Base-by-base conservation (phyloP, 768 basidiomycete genomes). In the Pleurotus cornucopiae region DNA sequence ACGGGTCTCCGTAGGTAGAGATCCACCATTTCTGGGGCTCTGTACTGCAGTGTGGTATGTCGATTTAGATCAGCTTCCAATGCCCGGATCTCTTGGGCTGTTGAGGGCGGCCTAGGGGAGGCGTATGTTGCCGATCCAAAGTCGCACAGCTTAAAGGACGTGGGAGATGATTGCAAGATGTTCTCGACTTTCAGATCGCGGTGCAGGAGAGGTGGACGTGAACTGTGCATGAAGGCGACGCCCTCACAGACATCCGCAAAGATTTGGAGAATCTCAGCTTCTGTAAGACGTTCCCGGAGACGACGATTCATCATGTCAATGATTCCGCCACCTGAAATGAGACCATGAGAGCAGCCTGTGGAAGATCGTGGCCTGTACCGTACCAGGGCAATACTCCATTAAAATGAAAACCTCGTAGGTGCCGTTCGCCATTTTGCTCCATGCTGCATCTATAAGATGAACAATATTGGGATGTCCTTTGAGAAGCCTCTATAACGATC, bases 301-400 rank as follows among this genome's bases (percentile, higher is more conserved):
- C 97, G 84, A 62, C 94, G 85, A 71, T 99, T 99, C 91, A 99
- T 94, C 88, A 98, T 94, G 74, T 99, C 97, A 71, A 99, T 98
- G 61, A 99, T 98, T 37, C 97, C 97, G 39, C 97, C 97, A 47
- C 94, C 94, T 93, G 61, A 12, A 34, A 34, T 34, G 30, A 53
- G 39, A 44, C 23, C 39, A 49, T 54, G 60, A 46, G 62, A 60
- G 64, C 48, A 57, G 63, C 41, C 64, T 37, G 46, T 46, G 11
- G 9, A 44, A 51, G 37, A 34, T 52, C 16, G 39, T 40, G 9
- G 51, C 55, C 21, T 43, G 48, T 25, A 44, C 72, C 80, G 61
- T 66, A 87, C 94, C 95, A 59, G 92, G 80, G 69, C 94, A 96
- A 70, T 88, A 97, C 68, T 99, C 97, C 97, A 99, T 99, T 58